Percentiles rank a stretch among this genome's conserved stretches.
Conservation (phyloP, 2,329 filamentous ascomycete species). For the Rhexocercosporidium sp. region DNA sequence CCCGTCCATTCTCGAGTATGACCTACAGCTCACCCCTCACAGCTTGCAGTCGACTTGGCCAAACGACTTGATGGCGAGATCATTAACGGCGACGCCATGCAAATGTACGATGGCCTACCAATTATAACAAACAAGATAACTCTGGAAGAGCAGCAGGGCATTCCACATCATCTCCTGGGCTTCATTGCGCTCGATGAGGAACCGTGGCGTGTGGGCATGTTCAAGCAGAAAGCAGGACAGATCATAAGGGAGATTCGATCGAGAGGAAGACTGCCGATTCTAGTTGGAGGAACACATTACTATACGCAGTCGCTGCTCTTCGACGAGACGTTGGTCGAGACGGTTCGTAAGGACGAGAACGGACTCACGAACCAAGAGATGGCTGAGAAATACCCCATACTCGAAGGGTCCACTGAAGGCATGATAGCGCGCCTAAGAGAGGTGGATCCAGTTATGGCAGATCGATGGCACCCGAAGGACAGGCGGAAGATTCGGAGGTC, state of each 20-base stretch:
- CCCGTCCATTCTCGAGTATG: not conserved
- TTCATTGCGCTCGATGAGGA: slow-evolving; percentile 76
- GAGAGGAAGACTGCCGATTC: slow-evolving; percentile 81
- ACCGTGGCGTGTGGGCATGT: slow-evolving; percentile 83
- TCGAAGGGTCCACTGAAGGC: slow-evolving; percentile 72
- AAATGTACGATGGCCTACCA: slow-evolving; percentile 89
- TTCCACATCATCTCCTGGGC: slow-evolving; percentile 88
- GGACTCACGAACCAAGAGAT: slow-evolving; percentile 43
- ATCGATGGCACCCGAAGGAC: slow-evolving; percentile 93
- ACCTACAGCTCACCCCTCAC: slow-evolving; percentile 18
- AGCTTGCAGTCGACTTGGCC: slow-evolving; percentile 80
- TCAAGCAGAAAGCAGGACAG: slow-evolving; percentile 70
- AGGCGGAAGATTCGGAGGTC: slow-evolving; percentile 87
- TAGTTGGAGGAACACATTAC: slow-evolving; percentile 95
- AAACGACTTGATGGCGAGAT: slow-evolving; percentile 86
- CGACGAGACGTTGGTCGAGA: slow-evolving; percentile 66
- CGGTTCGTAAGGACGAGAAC: slow-evolving; percentile 35
- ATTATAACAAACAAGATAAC: slow-evolving; percentile 96
- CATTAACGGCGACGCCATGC: slow-evolving; percentile 98
- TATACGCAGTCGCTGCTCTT: slow-evolving; percentile 92
- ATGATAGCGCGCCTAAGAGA: slow-evolving; percentile 76
- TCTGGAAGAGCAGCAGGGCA: slow-evolving; percentile 71
- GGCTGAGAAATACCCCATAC: slow-evolving; percentile 65
- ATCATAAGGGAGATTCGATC: slow-evolving; percentile 78
- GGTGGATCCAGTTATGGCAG: slow-evolving; percentile 88